A percentile compares a stretch with the other conserved stretches of the same genome.
Evolutionary conservation across 2,329 filamentous ascomycete species (phyloP).

Genomic region (Aureobasidium sp.): DNA sequence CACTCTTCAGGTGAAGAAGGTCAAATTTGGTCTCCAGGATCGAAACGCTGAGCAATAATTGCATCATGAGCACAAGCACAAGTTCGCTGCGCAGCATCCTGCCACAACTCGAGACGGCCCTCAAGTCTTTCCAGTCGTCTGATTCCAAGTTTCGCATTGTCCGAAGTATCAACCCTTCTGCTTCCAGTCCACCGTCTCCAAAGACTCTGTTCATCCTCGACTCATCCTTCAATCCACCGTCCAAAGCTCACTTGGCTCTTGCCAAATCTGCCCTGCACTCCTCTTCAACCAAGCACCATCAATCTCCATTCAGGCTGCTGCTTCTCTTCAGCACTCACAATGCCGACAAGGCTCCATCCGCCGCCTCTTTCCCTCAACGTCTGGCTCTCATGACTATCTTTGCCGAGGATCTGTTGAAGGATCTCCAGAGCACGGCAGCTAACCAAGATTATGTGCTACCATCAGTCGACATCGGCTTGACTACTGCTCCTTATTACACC

Average conservation of each 20-base stretch:
- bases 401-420: slow-evolving; percentile 46
- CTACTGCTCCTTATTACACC: slow-evolving; percentile 65
- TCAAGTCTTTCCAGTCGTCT: slow-evolving; percentile 40
- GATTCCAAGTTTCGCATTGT: slow-evolving; percentile 30
- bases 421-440: slow-evolving; percentile 12
- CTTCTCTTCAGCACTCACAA: slow-evolving; percentile 58
- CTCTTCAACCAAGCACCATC: slow-evolving; percentile 26
- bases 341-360: slow-evolving; percentile 59
- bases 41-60: background rate
- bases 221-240: slow-evolving; percentile 61
- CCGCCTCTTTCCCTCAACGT: slow-evolving; percentile 60
- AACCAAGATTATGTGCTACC: slow-evolving; percentile 29
- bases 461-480: slow-evolving; percentile 60
- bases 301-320: slow-evolving; percentile 42
- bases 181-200: slow-evolving; percentile 22
- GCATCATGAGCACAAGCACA: slow-evolving; percentile 1
- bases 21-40: background rate
- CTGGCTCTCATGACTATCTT: slow-evolving; percentile 67
- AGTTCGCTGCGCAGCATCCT: slow-evolving; percentile 27
- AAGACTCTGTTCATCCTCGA: slow-evolving; percentile 55
- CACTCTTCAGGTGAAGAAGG: background rate
- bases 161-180: slow-evolving; percentile 26
- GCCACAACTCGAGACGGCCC: slow-evolving; percentile 32
- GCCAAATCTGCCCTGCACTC: slow-evolving; percentile 46
- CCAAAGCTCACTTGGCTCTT: slow-evolving; percentile 51